Base-by-base conservation (phyloP, 2,329 filamentous ascomycete genomes). In the Furcasterigmium furcatum region DNA sequence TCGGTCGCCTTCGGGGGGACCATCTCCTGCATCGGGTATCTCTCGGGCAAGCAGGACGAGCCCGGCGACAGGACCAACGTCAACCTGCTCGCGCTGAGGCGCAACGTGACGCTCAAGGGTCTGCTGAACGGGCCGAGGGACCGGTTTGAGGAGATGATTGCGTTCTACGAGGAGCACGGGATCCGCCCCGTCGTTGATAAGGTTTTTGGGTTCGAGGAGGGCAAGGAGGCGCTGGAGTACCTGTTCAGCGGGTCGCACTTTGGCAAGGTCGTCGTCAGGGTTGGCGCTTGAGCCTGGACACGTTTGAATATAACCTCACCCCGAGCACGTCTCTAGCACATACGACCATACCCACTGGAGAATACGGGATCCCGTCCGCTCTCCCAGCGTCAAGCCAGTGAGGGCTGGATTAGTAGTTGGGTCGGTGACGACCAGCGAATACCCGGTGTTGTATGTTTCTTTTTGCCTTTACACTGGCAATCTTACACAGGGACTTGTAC, bases 61-160 rank as follows among this genome's bases (percentile, higher is more conserved):
- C 61, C 65, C 5, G 74, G 70, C 0, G 77, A 81, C 58, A 60
- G 77, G 38, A 66, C 76, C 8, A 83, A 84, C 51, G 74, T 82
- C 13, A 86, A 85, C 53, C 63, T 86, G 22, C 64, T 76, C 45
- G 72, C 72, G n/a, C 50, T 73, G 50, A 52, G 66, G 45, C 58
- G 68, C 47, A 75, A 74, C 49, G 68, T 72, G 13, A 75, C 72
- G 25, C 58, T 76, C 42, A 72, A 72, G 55, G 71, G 84, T 0
- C 75, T 86, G 7, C 55, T 85, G 22, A 85, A 85, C 58, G 84
- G 83, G 0, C 80, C 83, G 9, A 57, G 62, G 45, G 68, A 73
- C 40, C 60, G 70, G 35, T 72, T 80, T 46, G 73, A 77, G 60
- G 77, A 81, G 61, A 78, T 80, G 74, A 51, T 73, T 30, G 46